A percentile compares a stretch with the other conserved stretches of the same genome.
Conservation (phyloP, 2,329 filamentous ascomycete species). For the Stagonosporopsis cucurbitacearum region DNA sequence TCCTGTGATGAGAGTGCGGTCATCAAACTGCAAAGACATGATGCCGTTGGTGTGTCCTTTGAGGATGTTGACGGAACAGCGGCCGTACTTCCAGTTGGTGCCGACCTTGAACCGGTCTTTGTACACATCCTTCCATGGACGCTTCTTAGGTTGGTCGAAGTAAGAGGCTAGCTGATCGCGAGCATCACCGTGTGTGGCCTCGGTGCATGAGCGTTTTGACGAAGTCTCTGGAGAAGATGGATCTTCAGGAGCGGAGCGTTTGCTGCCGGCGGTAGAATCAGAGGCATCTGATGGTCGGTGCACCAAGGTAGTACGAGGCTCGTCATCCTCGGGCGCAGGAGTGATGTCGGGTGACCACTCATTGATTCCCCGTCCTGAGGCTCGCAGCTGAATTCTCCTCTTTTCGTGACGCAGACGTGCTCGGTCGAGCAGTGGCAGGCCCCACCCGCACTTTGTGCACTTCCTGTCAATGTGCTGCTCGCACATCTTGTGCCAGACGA, state of each 20-base stretch:
- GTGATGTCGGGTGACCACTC: constrained; percentile 60
- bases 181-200: constrained; percentile 17
- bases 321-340: constrained; percentile 51
- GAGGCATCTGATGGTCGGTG: constrained; percentile 22
- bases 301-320: constrained; percentile 17
- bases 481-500: constrained; percentile 98
- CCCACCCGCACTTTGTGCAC: constrained; percentile 95
- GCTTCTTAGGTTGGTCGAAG: constrained; percentile 56
- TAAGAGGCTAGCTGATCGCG: constrained; percentile 53
- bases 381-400: constrained; percentile 77
- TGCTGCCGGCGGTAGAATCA: constrained; percentile 28
- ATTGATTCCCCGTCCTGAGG: constrained; percentile 64
- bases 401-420: constrained; percentile 88
- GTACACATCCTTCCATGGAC: constrained; percentile 97
- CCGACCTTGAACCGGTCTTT: constrained; percentile 94
- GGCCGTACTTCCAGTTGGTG: constrained; percentile 95
- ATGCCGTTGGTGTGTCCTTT: constrained; percentile 88
- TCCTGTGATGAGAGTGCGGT: constrained; percentile 88
- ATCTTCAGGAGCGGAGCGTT: constrained; percentile 39
- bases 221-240: constrained; percentile 32
- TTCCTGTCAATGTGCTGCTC: constrained; percentile 95
- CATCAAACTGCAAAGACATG: constrained; percentile 80
- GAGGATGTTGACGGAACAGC: constrained; percentile 83
- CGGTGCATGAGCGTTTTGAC: constrained; percentile 46
- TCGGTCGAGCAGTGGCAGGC: constrained; percentile 84